Evolutionary conservation across 257 asterid species (phyloP).

Genomic region (Solanum megistacrolobum): DNA sequence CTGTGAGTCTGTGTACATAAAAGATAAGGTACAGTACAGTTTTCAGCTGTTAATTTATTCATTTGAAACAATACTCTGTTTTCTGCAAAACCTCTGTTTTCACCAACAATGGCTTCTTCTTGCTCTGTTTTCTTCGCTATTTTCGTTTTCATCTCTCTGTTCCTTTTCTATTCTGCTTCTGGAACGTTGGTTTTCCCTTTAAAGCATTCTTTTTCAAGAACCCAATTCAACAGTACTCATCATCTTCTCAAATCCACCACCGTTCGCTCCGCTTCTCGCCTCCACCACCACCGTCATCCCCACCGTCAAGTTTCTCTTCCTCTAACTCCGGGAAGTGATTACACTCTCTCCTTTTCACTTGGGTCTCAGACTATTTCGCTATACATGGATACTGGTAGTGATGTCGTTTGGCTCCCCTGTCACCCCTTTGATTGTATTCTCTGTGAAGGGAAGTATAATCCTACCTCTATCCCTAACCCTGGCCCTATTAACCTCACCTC

Average conservation of each 20-base stretch:
- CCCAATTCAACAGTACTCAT: constrained; percentile 48
- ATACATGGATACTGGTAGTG: constrained; percentile 96
- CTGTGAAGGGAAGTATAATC: constrained; percentile 74
- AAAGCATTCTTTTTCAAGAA: constrained; percentile 46
- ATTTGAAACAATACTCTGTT: not conserved
- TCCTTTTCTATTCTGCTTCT: constrained; percentile 2
- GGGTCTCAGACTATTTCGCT: constrained; percentile 64
- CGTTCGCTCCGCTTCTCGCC: constrained; percentile 52
- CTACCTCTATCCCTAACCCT: constrained; percentile 39
- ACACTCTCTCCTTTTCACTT: constrained; percentile 63
- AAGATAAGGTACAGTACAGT: not conserved
- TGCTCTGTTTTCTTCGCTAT: constrained; percentile 8
- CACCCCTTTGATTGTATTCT: constrained; percentile 81
- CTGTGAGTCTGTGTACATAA: not conserved
- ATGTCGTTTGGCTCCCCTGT: constrained; percentile 94
- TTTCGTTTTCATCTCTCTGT: not conserved
- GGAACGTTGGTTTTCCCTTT: constrained; percentile 38
- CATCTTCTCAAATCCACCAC: constrained; percentile 74
- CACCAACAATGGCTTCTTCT: not conserved
- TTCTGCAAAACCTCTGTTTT: constrained; percentile 5
- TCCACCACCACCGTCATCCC: constrained; percentile 38
- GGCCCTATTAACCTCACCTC: constrained; percentile 62
- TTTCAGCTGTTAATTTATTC: not conserved
- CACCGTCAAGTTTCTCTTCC: constrained; percentile 71
- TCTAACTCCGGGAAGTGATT: constrained; percentile 75